Evolutionary conservation across 495 filamentous ascomycete species (phyloP).

Genomic region (Annulohypoxylon nitens): DNA sequence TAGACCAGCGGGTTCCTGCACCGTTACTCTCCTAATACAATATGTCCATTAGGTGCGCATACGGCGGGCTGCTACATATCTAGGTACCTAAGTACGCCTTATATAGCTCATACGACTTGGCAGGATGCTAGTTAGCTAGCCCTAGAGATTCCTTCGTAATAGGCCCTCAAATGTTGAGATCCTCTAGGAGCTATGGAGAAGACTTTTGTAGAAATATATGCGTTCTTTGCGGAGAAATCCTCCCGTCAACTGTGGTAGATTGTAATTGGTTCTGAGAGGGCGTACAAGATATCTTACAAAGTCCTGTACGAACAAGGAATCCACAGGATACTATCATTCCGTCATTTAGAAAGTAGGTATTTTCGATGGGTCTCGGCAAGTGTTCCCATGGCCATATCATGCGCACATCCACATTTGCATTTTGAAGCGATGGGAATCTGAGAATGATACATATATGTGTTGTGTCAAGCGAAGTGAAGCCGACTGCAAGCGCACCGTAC

Average conservation of each 20-base stretch:
- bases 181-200: constrained; percentile 16
- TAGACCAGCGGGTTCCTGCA: constrained; percentile 5
- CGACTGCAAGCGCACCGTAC: constrained; percentile 31
- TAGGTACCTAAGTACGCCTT: background rate
- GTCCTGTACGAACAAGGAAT: background rate
- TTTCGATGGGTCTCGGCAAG: constrained; percentile 1
- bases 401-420: constrained; percentile 15
- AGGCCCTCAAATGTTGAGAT: constrained; percentile 12
- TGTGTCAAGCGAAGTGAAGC: constrained; percentile 20
- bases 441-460: constrained; percentile 2
- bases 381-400: constrained; percentile 12
- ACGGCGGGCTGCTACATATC: background rate
- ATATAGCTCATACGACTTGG: constrained; percentile 27
- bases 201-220: background rate
- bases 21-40: constrained; percentile 26
- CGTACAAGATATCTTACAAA: background rate
- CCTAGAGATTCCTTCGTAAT: background rate
- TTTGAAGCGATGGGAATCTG: constrained; percentile 3
- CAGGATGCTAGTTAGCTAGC: constrained; percentile 8
- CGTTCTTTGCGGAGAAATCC: background rate
- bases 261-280: constrained; percentile 1
- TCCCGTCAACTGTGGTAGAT: constrained; percentile 1
- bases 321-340: constrained; percentile 6
- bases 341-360: background rate
- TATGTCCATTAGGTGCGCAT: constrained; percentile 15